phyloP scores from a whole-genome alignment of 2,329 filamentous ascomycete species.

The Verticillium klebahnii region DNA sequence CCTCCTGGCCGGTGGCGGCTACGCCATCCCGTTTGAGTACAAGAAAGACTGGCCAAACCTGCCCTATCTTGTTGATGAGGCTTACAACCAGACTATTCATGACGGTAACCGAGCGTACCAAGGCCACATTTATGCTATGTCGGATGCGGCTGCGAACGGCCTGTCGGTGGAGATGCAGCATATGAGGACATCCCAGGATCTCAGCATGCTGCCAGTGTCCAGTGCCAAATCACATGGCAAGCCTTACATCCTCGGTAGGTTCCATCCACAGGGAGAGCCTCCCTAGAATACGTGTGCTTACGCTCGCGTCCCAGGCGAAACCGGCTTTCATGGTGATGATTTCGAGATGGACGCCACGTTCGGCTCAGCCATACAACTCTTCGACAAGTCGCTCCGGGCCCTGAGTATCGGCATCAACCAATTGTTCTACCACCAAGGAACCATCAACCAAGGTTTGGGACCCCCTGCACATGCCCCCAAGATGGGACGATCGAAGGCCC shows the following conservation, averaged over 20 bases:
- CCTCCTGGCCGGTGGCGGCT: conserved; percentile 3
- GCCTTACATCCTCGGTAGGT: neutral
- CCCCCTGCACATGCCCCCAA: neutral
- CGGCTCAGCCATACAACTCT: conserved; percentile 5
- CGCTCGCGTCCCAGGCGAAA: neutral
- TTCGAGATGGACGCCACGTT: conserved; percentile 19
- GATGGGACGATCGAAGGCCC: neutral
- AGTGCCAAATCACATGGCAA: neutral
- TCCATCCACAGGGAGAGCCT: too few species aligned
- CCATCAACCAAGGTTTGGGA: conserved; percentile 1
- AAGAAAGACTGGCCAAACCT: conserved; percentile 1
- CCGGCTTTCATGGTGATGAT: neutral
- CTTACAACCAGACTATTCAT: conserved; percentile 3
- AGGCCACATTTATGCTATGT: neutral
- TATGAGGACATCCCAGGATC: conserved; percentile 1
- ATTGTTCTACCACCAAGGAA: conserved; percentile 8
- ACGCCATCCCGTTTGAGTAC: conserved; percentile 1
- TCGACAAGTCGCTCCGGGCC: conserved; percentile 6
- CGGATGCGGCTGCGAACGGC: neutral
- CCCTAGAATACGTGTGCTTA: too few species aligned
- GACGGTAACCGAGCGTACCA: neutral
- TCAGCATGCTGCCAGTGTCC: neutral
- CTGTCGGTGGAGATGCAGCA: conserved; percentile 3
- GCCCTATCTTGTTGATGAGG: conserved; percentile 1
- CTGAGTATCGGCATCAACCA: conserved; percentile 3